These are phyloP conservation scores for Fusarium ambrosium DNA, from an alignment of 2,329 filamentous ascomycete species.

Conservation along the genomic window DNA sequence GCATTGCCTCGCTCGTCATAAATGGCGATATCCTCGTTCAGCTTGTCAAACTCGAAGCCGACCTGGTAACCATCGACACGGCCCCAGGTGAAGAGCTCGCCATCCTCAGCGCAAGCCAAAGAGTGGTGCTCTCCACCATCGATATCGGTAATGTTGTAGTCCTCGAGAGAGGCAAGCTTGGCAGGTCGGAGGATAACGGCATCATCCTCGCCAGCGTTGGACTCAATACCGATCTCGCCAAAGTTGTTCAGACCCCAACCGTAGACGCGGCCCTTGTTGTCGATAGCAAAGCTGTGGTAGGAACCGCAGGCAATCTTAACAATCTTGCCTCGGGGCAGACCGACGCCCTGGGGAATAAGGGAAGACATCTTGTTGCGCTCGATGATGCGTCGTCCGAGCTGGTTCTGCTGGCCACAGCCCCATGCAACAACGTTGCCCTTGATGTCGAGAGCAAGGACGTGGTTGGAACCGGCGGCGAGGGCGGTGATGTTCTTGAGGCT, in stretches of 20 bases:
- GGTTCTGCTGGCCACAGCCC: slow-evolving; percentile 79
- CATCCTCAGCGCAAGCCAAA: slow-evolving; percentile 69
- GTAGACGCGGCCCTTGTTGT: slow-evolving; percentile 78
- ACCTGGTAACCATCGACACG: slow-evolving; percentile 66
- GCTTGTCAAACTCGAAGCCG: slow-evolving; percentile 68
- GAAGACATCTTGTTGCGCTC: slow-evolving; percentile 73
- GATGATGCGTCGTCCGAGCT: slow-evolving; percentile 71
- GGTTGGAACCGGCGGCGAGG: slow-evolving; percentile 77
- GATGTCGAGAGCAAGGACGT: slow-evolving; percentile 76
- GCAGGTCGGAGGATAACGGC: slow-evolving; percentile 81
- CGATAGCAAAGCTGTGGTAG: slow-evolving; percentile 87
- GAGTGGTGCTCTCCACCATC: slow-evolving; percentile 83
- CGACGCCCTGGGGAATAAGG: slow-evolving; percentile 71
- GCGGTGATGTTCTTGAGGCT: slow-evolving; percentile 75
- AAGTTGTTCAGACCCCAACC: slow-evolving; percentile 92
- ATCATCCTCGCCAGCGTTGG: slow-evolving; percentile 65
- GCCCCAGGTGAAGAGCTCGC: slow-evolving; percentile 72
- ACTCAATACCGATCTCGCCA: slow-evolving; percentile 78
- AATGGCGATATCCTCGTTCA: slow-evolving; percentile 66
- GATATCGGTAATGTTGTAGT: slow-evolving; percentile 75
- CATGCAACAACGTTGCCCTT: slow-evolving; percentile 77
- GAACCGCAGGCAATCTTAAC: slow-evolving; percentile 71
- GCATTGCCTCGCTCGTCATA: slow-evolving; percentile 73
- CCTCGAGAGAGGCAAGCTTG: slow-evolving; percentile 73
- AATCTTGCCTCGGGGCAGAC: slow-evolving; percentile 71